Evolutionary conservation across 129 eudicot species (phyloP).

Genomic region (Saposhnikovia divaricata): DNA sequence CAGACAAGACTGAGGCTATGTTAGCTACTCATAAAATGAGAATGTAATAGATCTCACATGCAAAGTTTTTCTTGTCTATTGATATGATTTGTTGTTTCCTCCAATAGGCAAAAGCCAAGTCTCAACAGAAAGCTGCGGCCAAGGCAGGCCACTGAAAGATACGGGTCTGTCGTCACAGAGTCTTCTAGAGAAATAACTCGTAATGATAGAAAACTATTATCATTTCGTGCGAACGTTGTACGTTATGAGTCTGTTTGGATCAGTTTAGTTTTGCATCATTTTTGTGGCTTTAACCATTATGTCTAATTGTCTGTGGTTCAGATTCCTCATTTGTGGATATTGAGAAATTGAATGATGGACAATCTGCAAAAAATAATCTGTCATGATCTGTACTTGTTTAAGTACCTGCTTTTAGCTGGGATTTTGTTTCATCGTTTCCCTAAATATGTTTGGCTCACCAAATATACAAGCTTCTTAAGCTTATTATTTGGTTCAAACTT

Average conservation of each 20-base stretch:
- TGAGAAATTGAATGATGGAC: background rate
- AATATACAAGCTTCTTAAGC: background rate
- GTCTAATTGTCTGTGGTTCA: background rate
- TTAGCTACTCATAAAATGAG: background rate
- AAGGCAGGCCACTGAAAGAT: slow-evolving; percentile 50
- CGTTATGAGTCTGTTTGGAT: background rate
- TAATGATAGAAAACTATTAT: slow-evolving; percentile 13
- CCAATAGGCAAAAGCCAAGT: slow-evolving; percentile 63
- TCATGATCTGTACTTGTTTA: background rate
- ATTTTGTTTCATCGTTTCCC: background rate
- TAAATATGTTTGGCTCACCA: background rate
- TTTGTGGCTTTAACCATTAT: background rate
- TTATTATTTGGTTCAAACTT: background rate
- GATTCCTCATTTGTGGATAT: background rate
- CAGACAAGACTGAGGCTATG: background rate
- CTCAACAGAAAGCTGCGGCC: slow-evolving; percentile 72
- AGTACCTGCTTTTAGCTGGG: background rate
- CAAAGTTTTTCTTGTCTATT: background rate
- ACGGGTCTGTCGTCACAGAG: background rate
- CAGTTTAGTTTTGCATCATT: slow-evolving; percentile 3
- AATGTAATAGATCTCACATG: background rate
- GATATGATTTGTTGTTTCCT: background rate
- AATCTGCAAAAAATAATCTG: background rate
- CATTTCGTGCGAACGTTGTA: background rate
- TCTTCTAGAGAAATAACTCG: slow-evolving; percentile 27